Evolutionary conservation across 306 rosid species (phyloP), one percentile per base, ranked within the genome.

Genomic region (Castanea sativa): DNA sequence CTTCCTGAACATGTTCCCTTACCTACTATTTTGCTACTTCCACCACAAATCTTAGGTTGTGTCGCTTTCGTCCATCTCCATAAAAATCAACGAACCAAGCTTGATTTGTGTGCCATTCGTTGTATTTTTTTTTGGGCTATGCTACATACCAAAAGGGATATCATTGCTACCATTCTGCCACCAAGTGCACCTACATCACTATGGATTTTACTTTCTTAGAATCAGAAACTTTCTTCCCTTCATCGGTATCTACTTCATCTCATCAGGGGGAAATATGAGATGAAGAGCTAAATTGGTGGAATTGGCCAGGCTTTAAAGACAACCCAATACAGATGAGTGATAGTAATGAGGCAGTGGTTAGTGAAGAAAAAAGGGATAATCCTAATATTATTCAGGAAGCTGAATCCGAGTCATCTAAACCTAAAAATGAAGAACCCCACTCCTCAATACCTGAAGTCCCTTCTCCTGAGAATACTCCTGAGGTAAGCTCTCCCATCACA

Each of bases 261-360:
- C 69, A 75, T 69, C 15, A 81, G 63, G 80, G 80, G 84, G 33
- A 69, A 72, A 55, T 12, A 25, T 19, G 0, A 4, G 68, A 4
- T 5, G 77, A 81, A 75, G 57, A 76, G 67, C 1, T 10, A 2
- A 76, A 70, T 59, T 70, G 77, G 84, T 3, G 15, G 38, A 15
- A 30, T 30, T 55, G 59, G 59, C 59, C 2, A 55, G 0, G 14
- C 38, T 2, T 13, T 15, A 18, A 69, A 3, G 41, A 6, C 2
- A 27, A 41, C 6, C 6, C 19, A 16, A 18, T 2, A 0, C 6
- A 7, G 0, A 35, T 38, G 56, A n/a, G 4, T 8, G 2, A 1
- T 0, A 6, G 0, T 1, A n/a, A 18, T 14, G n/a, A 10, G 15
- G 57, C 1, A 53, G 4, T 18, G 5, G 19, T 3, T 4, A 14